Evolutionary conservation across 106 monocot genomes (phyloP), one percentile per base, ranked within the genome.

Genomic region (Apostasia shenzhenica): DNA sequence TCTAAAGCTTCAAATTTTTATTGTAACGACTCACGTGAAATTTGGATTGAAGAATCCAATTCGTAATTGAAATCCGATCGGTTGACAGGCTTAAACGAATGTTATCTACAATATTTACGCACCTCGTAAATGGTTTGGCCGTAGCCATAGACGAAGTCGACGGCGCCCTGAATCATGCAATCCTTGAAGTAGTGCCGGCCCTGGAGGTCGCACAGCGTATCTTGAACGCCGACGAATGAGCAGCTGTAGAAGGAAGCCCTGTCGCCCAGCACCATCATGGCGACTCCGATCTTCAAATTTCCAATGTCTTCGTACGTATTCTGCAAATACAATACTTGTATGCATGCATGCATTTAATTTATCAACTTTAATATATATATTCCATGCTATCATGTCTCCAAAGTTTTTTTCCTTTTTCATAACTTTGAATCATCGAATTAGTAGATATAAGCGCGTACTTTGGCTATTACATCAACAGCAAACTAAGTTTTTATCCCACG

Each of bases 111-210:
- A 12, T 11, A 40, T 4, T 3, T 53, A 1, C 10, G 2, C 71
- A 87, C 87, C 77, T 70, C 47, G 48, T 79, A 88, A 38, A 88
- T 56, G 10, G 88, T 85, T 52, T 69, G 65, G 9, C 68, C 88
- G 6, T 63, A 68, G 67, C 88, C 88, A 49, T 69, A 88, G 72
- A 88, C 79, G 81, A 88, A 84, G 67, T 88, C 88, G 1, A 63
- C 72, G 4, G 70, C 71, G 12, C 88, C 88, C 39, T 70, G 67
- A 6, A 88, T 77, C 52, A 48, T 63, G 67, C 88, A 88, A 14
- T 70, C 8, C 3, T 40, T 48, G 79, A 76, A 82, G 57, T 67
- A 82, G 57, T 88, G 88, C n/a, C 47, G 68, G 1, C 88, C 88
- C 0, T 2, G n/a, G 48, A 52, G 68, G 49, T 84, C 88, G 41